Percentiles rank a stretch among this genome's conserved stretches.
These are phyloP conservation scores for Aspergillus sclerotialis DNA, from an alignment of 2,329 filamentous ascomycete species.

Conservation along the genomic window DNA sequence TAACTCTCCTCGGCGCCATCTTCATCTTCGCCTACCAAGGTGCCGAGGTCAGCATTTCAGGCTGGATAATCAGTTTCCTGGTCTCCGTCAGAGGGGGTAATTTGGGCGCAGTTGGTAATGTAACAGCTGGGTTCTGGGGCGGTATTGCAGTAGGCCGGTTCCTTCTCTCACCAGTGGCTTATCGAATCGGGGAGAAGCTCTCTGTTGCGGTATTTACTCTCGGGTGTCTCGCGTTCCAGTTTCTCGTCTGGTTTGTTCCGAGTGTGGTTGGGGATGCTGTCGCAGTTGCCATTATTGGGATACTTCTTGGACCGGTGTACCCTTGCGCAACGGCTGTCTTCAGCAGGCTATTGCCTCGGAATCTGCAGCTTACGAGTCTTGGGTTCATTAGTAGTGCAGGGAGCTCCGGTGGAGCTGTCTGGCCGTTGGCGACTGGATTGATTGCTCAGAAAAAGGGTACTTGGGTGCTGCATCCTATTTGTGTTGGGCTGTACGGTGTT, in stretches of 20 bases:
- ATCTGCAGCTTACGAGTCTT: conserved; percentile 34
- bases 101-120: conserved; percentile 67
- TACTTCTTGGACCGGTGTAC: conserved; percentile 72
- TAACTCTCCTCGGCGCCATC: conserved; percentile 66
- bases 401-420: conserved; percentile 35
- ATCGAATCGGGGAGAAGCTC: conserved; percentile 61
- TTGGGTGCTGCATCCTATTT: conserved; percentile 48
- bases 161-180: conserved; percentile 58
- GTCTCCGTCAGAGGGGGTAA: conserved; percentile 65
- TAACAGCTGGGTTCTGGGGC: conserved; percentile 62
- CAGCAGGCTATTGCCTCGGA: conserved; percentile 46
- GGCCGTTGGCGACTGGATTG: conserved; percentile 43
- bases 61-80: conserved; percentile 82
- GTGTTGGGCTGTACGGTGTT: conserved; percentile 46
- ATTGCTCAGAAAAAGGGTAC: conserved; percentile 42
- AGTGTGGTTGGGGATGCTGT: conserved; percentile 67
- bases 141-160: conserved; percentile 74
- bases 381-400: conserved; percentile 35
- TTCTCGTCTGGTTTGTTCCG: conserved; percentile 72
- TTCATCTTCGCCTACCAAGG: conserved; percentile 87
- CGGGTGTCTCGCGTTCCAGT: conserved; percentile 60
- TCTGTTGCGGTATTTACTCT: conserved; percentile 59
- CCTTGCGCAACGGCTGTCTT: conserved; percentile 59
- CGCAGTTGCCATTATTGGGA: conserved; percentile 60
- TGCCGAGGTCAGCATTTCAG: conserved; percentile 73